Evolutionary conservation across 2,329 filamentous ascomycete genomes (phyloP), one percentile per base, ranked within the genome.

Genomic region (Sporothrix brunneoviolacea): DNA sequence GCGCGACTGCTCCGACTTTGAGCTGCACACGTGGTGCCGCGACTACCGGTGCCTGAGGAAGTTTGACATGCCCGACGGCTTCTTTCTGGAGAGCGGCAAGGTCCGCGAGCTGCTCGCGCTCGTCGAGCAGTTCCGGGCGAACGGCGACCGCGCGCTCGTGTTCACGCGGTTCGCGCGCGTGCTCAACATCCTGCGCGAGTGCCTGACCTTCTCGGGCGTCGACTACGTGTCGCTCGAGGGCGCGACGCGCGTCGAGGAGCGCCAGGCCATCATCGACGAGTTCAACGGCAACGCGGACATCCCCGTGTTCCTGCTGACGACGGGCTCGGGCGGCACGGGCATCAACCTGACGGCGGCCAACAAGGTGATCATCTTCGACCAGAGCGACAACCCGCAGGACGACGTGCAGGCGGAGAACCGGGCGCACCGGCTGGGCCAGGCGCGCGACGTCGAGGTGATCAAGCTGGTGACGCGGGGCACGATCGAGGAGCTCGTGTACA

Each of bases 361-460:
- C 72, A 97, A 96, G 69, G 91, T 98, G 59, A 82, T 98, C 67
- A 93, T 98, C 61, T 96, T 97, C 65, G 93, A 98, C 67, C 86
- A 87, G 56, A 88, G 84, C n/a, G 95, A 96, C 70, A 98, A 98
- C 60, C 93, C 93, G 0, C 93, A 98, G 64, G 91, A 97, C 59
- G 93, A 98, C 63, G 83, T 95, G n/a, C 93, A 98, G 66, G 93
- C 93, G 0, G 93, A 97, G 72, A 97, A 98, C 65, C 84, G 93
- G 16, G 93, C 93, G 0, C 93, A 98, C 68, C 85, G 93, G 13
- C 88, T 98, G 8, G 93, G 93, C 0, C 93, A 98, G 71, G 91
- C 80, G 27, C 76, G 88, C 15, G 86, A 91, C 32, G 93, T 98
- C 2, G 91, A 98, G 64, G 86, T 98, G 36, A 82, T 95, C 36